A percentile compares a stretch with the other conserved stretches of the same genome.
phyloP scores from a whole-genome alignment of 202 grass and related monocot species.

The Panicum virgatum region DNA sequence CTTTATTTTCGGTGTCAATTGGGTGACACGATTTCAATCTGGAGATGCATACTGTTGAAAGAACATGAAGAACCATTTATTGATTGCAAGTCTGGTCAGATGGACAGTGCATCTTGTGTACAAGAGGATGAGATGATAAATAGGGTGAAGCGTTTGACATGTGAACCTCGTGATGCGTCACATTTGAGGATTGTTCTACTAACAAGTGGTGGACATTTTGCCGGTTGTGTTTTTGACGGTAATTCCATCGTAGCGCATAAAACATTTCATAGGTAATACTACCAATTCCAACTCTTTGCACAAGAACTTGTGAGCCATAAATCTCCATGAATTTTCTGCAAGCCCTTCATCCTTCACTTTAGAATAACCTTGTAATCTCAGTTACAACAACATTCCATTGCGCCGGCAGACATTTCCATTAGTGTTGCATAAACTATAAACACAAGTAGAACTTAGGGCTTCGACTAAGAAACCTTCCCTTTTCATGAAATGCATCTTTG shows the following conservation, averaged over 20 bases:
- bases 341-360: background rate
- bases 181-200: slow-evolving; percentile 77
- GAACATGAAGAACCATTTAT: slow-evolving; percentile 77
- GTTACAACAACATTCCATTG: background rate
- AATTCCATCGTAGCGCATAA: slow-evolving; percentile 79
- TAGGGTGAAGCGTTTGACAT: slow-evolving; percentile 62
- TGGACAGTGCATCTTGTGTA: slow-evolving; percentile 44
- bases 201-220: slow-evolving; percentile 91
- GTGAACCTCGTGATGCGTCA: slow-evolving; percentile 70
- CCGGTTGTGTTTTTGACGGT: slow-evolving; percentile 93
- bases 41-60: slow-evolving; percentile 72
- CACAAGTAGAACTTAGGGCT: background rate
- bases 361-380: background rate
- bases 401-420: background rate
- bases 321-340: slow-evolving; percentile 6
- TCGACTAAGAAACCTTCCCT: background rate
- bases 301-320: background rate
- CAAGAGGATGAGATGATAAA: slow-evolving; percentile 65
- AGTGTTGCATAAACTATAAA: background rate
- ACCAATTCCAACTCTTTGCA: background rate
- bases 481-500: background rate
- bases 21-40: slow-evolving; percentile 67
- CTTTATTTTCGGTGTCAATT: slow-evolving; percentile 60
- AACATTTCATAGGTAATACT: slow-evolving; percentile 92
- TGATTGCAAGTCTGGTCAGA: slow-evolving; percentile 49